A percentile compares a stretch with the other conserved stretches of the same genome.
Evolutionary conservation across 768 basidiomycete species (phyloP).

Genomic region (Termitomyces sp.): DNA sequence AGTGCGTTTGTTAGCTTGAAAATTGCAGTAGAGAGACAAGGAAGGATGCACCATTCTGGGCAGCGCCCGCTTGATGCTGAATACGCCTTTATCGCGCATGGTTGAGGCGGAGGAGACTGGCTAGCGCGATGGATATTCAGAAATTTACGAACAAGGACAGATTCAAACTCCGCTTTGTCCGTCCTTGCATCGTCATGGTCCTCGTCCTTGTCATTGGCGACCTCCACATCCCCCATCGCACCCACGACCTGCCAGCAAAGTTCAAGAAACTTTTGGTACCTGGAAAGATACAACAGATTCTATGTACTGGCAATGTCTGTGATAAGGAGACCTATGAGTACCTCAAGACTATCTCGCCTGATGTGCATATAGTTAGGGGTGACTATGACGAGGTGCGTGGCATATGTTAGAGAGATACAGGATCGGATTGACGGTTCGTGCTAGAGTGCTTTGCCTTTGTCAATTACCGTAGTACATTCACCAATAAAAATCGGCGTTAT

Average conservation of each 20-base stretch:
- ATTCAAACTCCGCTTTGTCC: conserved; percentile 4
- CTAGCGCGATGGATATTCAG: not conserved
- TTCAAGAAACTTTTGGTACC: conserved; percentile 96
- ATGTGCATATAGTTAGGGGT: conserved; percentile 87
- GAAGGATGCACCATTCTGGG: conserved; percentile 64
- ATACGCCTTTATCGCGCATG: conserved; percentile 36
- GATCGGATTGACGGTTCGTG: not conserved
- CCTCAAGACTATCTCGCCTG: conserved; percentile 87
- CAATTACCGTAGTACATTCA: conserved; percentile 72
- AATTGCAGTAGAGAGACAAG: not conserved
- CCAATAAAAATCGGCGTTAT: conserved; percentile 90
- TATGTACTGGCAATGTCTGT: conserved; percentile 96
- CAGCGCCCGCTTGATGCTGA: conserved; percentile 44
- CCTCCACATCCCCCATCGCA: conserved; percentile 89
- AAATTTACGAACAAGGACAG: conserved; percentile 4
- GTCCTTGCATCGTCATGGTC: conserved; percentile 51
- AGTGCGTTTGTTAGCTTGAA: not conserved
- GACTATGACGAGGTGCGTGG: conserved; percentile 88
- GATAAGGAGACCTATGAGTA: conserved; percentile 98
- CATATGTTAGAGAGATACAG: not conserved
- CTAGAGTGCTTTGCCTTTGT: conserved; percentile 73
- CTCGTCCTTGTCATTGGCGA: conserved; percentile 97
- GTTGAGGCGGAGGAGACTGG: not conserved
- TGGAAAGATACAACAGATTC: conserved; percentile 96
- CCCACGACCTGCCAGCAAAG: conserved; percentile 88